Evolutionary conservation across 2,329 filamentous ascomycete species (phyloP).

Genomic region (Coccinonectria pachysandricola): DNA sequence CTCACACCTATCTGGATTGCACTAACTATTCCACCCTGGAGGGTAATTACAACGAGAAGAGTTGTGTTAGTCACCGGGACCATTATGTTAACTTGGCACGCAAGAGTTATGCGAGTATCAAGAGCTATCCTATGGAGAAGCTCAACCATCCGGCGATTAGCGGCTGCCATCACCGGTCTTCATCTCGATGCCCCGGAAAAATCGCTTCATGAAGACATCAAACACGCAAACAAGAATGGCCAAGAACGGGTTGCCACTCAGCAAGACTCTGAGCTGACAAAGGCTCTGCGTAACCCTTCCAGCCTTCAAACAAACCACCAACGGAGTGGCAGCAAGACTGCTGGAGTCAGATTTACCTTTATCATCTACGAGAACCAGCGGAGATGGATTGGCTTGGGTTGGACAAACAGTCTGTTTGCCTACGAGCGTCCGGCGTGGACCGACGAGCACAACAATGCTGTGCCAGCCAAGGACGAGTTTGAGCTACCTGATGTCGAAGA

Average conservation of each 20-base stretch:
- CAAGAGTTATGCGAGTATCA: constrained; percentile 71
- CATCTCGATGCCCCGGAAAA: constrained; percentile 48
- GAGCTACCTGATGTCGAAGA: constrained; percentile 53
- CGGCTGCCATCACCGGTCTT: constrained; percentile 69
- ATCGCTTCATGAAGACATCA: constrained; percentile 18
- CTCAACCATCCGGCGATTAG: constrained; percentile 56
- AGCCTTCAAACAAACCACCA: constrained; percentile 20
- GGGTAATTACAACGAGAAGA: constrained; percentile 77
- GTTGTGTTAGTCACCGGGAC: constrained; percentile 82
- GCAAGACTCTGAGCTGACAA: constrained; percentile 36
- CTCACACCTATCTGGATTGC: constrained; percentile 82
- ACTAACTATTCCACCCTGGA: constrained; percentile 70
- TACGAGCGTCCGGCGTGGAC: constrained; percentile 91
- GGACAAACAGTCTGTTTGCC: constrained; percentile 83
- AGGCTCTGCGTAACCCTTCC: constrained; percentile 25
- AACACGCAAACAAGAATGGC: constrained; percentile 14
- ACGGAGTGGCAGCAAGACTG: constrained; percentile 39
- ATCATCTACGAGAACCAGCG: constrained; percentile 95
- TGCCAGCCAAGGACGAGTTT: constrained; percentile 62
- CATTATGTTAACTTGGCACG: constrained; percentile 82
- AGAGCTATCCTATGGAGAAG: constrained; percentile 89
- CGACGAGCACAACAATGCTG: constrained; percentile 82
- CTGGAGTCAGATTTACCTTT: constrained; percentile 91
- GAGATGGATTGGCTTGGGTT: constrained; percentile 88
- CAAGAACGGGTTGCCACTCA: constrained; percentile 8